Evolutionary conservation across 2,329 filamentous ascomycete genomes (phyloP).

Genomic region (Ceratocystis lukuohia): DNA sequence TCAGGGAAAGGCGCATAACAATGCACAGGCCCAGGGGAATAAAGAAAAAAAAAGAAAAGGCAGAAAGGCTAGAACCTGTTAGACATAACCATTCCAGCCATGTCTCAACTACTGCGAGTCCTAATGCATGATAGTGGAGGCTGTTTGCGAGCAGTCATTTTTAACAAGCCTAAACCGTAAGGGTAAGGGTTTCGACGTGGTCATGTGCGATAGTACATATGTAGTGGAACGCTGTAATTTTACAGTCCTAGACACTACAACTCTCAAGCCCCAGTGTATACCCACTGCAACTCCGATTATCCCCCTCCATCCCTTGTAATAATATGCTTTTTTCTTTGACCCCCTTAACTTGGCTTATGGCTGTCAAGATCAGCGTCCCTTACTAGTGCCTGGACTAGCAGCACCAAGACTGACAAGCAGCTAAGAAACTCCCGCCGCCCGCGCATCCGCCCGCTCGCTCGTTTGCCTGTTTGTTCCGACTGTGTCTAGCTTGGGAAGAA

Average conservation of each 20-base stretch:
- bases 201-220: no score
- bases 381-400: slow-evolving; percentile 1
- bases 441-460: not conserved
- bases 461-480: not conserved
- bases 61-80: not conserved
- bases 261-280: no score
- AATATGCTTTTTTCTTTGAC: not conserved
- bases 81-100: not conserved
- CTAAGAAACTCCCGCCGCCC: not conserved
- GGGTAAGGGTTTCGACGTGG: no score
- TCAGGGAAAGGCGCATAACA: not conserved
- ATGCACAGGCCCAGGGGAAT: not conserved
- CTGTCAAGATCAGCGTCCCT: not conserved
- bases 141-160: not conserved
- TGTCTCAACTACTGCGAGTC: slow-evolving; percentile 5
- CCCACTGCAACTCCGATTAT: no score
- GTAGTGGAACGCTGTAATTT: no score
- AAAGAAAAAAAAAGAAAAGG: not conserved
- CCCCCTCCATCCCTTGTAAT: no score
- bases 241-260: no score
- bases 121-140: slow-evolving; percentile 3
- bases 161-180: not conserved
- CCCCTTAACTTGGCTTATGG: not conserved
- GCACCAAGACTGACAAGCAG: not conserved
- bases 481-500: not conserved